A percentile compares a stretch with the other conserved stretches of the same genome.
Conservation (phyloP, 768 basidiomycete species). For the Naganishia kalamii region DNA sequence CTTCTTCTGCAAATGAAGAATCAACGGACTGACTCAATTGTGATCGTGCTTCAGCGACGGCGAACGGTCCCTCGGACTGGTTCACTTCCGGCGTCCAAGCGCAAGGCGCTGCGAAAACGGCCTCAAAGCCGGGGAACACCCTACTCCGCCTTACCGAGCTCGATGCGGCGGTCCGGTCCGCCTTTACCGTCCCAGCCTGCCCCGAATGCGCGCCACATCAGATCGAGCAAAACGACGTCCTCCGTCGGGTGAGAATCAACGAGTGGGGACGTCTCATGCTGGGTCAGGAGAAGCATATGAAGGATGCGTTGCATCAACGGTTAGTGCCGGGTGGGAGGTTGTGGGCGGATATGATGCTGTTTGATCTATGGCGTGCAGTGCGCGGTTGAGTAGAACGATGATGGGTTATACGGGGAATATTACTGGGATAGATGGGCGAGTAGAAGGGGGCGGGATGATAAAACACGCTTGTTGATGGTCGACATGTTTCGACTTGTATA, state of each 20-base stretch:
- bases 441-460: too few relatives aligned
- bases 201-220: too few relatives aligned
- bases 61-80: slow-evolving; percentile 24
- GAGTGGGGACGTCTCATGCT: slow-evolving; percentile 27
- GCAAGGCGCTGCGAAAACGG: neutral
- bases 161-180: slow-evolving; percentile 19
- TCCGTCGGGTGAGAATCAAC: neutral
- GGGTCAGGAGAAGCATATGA: slow-evolving; percentile 26
- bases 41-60: neutral
- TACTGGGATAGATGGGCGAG: too few relatives aligned
- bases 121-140: slow-evolving; percentile 19
- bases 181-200: neutral
- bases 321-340: slow-evolving; percentile 30
- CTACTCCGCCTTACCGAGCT: slow-evolving; percentile 24
- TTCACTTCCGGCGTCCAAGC: slow-evolving; percentile 23
- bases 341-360: slow-evolving; percentile 30
- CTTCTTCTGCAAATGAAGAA: neutral
- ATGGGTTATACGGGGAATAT: too few relatives aligned
- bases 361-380: slow-evolving; percentile 22
- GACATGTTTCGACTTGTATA: too few relatives aligned
- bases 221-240: neutral
- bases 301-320: slow-evolving; percentile 26
- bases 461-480: too few relatives aligned
- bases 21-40: neutral
- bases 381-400: too few relatives aligned